Conservation (phyloP, 768 basidiomycete species). For the Aureoboletus auriporus region DNA sequence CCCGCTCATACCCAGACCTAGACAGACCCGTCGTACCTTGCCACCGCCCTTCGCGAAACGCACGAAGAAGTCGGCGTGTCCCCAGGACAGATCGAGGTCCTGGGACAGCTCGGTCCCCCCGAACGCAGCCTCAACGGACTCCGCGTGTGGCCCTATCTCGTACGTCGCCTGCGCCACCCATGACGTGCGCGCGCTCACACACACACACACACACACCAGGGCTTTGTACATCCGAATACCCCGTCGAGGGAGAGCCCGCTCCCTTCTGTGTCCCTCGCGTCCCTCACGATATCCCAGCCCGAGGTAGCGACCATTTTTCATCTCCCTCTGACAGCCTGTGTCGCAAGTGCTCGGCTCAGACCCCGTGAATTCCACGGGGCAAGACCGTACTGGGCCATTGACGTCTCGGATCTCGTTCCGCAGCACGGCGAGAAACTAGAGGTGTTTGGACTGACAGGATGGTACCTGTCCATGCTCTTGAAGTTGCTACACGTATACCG, state of each 20-base stretch:
- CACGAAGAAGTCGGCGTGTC: constrained; percentile 67
- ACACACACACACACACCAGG: not conserved
- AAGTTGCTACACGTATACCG: constrained; percentile 46
- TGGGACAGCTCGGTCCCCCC: constrained; percentile 63
- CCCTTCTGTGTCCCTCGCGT: constrained; percentile 54
- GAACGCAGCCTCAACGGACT: constrained; percentile 55
- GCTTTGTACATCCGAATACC: not conserved
- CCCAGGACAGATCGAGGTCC: constrained; percentile 56
- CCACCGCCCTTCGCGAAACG: constrained; percentile 68
- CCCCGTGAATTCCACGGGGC: constrained; percentile 49
- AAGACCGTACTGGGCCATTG: constrained; percentile 60
- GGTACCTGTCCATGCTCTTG: constrained; percentile 71
- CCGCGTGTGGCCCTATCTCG: constrained; percentile 74
- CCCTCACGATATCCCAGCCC: constrained; percentile 47
- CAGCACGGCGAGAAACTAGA: constrained; percentile 47
- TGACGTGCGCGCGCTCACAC: too few species aligned
- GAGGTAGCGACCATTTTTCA: constrained; percentile 75
- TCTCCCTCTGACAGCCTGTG: constrained; percentile 54
- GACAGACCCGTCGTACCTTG: constrained; percentile 51
- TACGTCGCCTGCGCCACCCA: constrained; percentile 35
- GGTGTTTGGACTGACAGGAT: constrained; percentile 82
- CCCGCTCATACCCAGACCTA: constrained; percentile 17
- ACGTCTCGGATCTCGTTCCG: constrained; percentile 55
- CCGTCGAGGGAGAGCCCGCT: constrained; percentile 40
- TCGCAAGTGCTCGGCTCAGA: constrained; percentile 46